Base-by-base conservation (phyloP, 805 yeast species). In the Metschnikowia peoriensis region DNA sequence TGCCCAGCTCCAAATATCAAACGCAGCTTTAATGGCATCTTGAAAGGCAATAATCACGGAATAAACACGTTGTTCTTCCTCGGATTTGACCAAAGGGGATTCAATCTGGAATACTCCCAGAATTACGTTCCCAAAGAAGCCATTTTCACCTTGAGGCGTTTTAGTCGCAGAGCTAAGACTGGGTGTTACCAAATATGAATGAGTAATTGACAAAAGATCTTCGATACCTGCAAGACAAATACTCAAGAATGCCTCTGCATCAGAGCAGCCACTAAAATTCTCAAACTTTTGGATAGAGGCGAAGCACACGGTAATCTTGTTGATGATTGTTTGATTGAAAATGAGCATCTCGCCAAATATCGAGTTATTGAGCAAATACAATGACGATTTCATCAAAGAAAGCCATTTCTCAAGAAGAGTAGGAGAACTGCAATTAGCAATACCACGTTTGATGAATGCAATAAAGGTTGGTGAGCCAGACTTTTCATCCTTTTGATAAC, bases 81-180 rank as follows among this genome's bases (percentile, higher is more conserved):
- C 76, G 16, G 79, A 69, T 48, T 80, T 61, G 35, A 77, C 68
- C 51, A 75, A 72, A 0, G 86, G 87, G 0, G 88, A 76, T 56
- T 88, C 96, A 12, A 84, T 81, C 50, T 82, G 86, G 62, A 88
- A 86, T 0, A 88, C 96, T 1, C 94, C 94, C 56, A 86, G 88
- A 49, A 88, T 86, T 27, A 84, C 86, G 49, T 80, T 79, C 0
- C 86, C 86, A 46, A 88, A 75, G 67, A 85, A 80, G 17, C 89
- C 81, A 27, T 79, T 65, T 41, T 80, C 82, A 4, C 68, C 43
- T 37, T 39, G 27, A 54, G 58, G 37, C 51, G 58, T 43, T 17
- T 50, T 49, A 7, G 49, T 28, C 17, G 47, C 29, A 11, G 48
- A 47, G 8, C 59, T 60, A 29, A 66, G 44, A 29, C 52, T 64